Conservation (phyloP, 2,329 filamentous ascomycete species). For the Ceratocystis smalleyi region DNA sequence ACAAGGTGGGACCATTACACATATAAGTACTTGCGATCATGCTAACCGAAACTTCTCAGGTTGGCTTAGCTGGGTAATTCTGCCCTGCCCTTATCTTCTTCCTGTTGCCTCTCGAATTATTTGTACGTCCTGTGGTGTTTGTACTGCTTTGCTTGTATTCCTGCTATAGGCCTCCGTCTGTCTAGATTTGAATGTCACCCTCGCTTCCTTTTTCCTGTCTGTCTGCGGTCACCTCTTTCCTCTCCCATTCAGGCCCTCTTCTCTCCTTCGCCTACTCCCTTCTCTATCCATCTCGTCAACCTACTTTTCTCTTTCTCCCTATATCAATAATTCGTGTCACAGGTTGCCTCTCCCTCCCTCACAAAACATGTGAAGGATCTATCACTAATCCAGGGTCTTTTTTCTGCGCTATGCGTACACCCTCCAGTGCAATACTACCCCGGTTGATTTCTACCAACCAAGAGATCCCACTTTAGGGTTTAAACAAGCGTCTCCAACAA, state of each 20-base stretch:
- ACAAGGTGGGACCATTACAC: too few relatives aligned
- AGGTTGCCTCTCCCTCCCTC: background rate
- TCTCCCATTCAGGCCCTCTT: background rate
- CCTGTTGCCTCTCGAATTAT: background rate
- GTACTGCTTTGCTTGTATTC: background rate
- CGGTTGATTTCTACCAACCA: background rate
- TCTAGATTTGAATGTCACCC: background rate
- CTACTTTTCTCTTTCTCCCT: too few relatives aligned
- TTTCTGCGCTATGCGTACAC: background rate
- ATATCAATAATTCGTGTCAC: background rate
- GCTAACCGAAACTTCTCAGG: too few relatives aligned
- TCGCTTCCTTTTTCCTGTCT: background rate
- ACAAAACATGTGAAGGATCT: background rate
- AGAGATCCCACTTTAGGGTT: background rate
- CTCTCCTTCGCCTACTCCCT: background rate
- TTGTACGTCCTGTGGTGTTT: background rate
- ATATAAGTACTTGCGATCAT: too few relatives aligned
- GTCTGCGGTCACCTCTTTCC: background rate
- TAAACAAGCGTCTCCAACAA: background rate
- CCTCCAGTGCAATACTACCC: background rate
- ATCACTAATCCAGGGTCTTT: background rate
- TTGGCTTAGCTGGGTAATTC: too few relatives aligned
- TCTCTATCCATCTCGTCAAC: too few relatives aligned
- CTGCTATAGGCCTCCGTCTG: background rate
- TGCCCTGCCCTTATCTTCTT: too few relatives aligned